phyloP scores from a whole-genome alignment of 768 basidiomycete species.

The Suillus fuscotomentosus region DNA sequence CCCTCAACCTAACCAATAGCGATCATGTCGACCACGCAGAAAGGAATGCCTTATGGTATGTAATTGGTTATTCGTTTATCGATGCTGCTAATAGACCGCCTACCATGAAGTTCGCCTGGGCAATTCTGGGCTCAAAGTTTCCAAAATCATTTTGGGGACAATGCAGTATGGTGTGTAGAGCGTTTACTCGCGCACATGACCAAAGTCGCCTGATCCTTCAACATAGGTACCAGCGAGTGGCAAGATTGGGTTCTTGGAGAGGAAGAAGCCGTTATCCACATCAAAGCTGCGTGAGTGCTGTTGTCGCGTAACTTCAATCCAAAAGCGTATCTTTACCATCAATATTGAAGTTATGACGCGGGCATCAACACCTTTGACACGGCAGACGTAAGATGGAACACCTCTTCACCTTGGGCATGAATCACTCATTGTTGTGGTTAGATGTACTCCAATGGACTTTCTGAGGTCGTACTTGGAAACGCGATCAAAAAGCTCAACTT shows the following conservation, averaged over 20 bases:
- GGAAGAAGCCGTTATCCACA: slow-evolving; percentile 35
- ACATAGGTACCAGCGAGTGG: slow-evolving; percentile 14
- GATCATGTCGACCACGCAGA: slow-evolving; percentile 4
- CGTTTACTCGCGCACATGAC: not conserved
- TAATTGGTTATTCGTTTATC: not conserved
- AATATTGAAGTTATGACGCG: slow-evolving; percentile 43
- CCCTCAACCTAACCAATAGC: not conserved
- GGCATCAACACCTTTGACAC: slow-evolving; percentile 66
- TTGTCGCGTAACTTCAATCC: not conserved
- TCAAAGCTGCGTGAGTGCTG: slow-evolving; percentile 31
- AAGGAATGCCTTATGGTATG: slow-evolving; percentile 7
- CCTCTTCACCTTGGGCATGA: slow-evolving; percentile 32
- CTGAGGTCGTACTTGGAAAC: slow-evolving; percentile 44
- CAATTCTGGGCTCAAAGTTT: slow-evolving; percentile 40
- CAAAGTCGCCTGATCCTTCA: not conserved
- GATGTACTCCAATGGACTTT: slow-evolving; percentile 38
- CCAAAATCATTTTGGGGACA: slow-evolving; percentile 36
- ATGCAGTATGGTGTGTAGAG: slow-evolving; percentile 29
- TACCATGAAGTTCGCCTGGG: slow-evolving; percentile 38
- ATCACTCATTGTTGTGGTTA: slow-evolving; percentile 12
- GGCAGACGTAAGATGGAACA: slow-evolving; percentile 38
- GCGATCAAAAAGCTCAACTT: slow-evolving; percentile 42
- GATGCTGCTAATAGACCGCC: not conserved
- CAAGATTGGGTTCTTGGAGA: slow-evolving; percentile 35
- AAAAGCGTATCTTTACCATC: not conserved